Conservation (phyloP, 2,329 filamentous ascomycete species). For the Fusarium hostae region DNA sequence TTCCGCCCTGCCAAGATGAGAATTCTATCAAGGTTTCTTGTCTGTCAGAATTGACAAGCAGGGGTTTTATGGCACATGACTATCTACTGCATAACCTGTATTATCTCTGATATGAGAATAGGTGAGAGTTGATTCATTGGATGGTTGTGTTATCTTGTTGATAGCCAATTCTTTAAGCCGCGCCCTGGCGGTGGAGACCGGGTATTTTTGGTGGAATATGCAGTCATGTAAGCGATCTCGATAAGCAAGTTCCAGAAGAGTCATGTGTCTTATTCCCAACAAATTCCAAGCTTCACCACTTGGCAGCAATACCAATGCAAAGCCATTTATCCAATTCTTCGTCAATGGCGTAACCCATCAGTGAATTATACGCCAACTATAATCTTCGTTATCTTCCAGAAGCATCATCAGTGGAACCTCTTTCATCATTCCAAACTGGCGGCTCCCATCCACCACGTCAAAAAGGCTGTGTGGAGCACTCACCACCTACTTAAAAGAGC, state of each 20-base stretch:
- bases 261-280: not conserved
- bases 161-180: constrained; percentile 8
- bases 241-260: constrained; percentile 14
- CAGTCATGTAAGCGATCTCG: constrained; percentile 32
- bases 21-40: not conserved
- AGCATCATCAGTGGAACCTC: not conserved
- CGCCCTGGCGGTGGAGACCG: constrained; percentile 26
- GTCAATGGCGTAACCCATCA: not conserved
- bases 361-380: not conserved
- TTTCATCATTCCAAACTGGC: not conserved
- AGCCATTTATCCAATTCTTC: not conserved
- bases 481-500: constrained; percentile 9
- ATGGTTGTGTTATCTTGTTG: not conserved
- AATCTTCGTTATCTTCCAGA: not conserved
- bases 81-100: not conserved
- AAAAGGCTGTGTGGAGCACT: constrained; percentile 11
- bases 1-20: constrained; percentile 37
- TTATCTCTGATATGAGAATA: not conserved
- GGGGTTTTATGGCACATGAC: constrained; percentile 25
- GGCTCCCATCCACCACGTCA: constrained; percentile 2
- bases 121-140: not conserved
- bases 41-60: constrained; percentile 29
- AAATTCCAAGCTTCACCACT: not conserved
- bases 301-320: not conserved
- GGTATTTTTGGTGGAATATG: not conserved